Evolutionary conservation across 352 stramenopile genomes (phyloP).

Genomic region (Aphanomyces stellatus): DNA sequence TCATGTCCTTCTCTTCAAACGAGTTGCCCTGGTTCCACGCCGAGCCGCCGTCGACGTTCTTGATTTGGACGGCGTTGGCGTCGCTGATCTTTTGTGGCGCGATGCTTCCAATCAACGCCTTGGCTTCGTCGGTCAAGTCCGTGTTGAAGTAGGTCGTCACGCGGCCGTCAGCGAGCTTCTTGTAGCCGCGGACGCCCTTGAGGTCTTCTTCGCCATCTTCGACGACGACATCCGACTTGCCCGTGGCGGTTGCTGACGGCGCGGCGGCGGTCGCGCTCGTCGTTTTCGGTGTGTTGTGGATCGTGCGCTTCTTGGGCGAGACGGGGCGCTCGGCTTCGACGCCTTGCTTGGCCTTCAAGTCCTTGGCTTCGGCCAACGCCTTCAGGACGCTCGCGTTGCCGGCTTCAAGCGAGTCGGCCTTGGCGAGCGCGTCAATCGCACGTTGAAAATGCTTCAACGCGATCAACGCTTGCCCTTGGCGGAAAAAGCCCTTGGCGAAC

Average conservation of each 20-base stretch:
- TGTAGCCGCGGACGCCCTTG: conserved; percentile 87
- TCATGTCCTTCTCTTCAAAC: conserved; percentile 91
- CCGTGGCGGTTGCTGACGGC: neutral
- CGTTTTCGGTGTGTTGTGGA: conserved; percentile 22
- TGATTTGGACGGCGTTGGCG: conserved; percentile 61
- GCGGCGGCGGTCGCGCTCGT: conserved; percentile 17
- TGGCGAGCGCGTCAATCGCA: conserved; percentile 50
- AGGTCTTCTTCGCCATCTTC: conserved; percentile 52
- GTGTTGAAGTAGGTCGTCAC: conserved; percentile 99
- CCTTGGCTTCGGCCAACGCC: conserved; percentile 49
- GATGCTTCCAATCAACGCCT: conserved; percentile 96
- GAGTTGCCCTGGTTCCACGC: conserved; percentile 93
- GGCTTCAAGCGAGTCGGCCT: conserved; percentile 49
- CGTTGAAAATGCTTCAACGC: conserved; percentile 62
- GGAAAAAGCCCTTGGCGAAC: conserved; percentile 81
- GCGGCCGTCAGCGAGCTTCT: conserved; percentile 94
- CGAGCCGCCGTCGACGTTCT: conserved; percentile 74
- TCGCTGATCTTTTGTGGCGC: conserved; percentile 80
- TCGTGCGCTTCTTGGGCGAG: conserved; percentile 43
- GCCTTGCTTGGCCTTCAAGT: conserved; percentile 51
- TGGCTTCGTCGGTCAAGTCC: conserved; percentile 95
- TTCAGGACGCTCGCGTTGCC: conserved; percentile 65
- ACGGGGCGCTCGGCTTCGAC: conserved; percentile 24
- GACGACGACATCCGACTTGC: conserved; percentile 21
- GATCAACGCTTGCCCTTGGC: conserved; percentile 66